phyloP scores from a whole-genome alignment of 345 rosid genomes.

The Murraya paniculata region DNA sequence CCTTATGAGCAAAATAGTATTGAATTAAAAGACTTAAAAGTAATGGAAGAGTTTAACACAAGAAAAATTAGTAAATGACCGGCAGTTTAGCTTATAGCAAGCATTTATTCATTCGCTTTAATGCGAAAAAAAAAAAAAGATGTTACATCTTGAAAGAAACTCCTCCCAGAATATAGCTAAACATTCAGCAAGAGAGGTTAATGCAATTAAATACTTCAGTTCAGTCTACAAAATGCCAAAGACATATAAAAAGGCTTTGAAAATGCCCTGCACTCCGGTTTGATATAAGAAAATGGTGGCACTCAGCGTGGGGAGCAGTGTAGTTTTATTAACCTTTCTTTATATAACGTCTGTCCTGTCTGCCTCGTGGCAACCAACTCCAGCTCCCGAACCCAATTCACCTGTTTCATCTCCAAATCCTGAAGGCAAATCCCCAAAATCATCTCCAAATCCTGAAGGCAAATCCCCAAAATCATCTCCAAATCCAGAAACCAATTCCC shows the following conservation, averaged over 20 bases:
- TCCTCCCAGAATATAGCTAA: background rate
- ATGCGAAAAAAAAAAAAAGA: background rate
- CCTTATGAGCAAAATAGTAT: background rate
- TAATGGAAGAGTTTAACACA: background rate
- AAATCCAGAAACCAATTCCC: background rate
- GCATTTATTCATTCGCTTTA: background rate
- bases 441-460: background rate
- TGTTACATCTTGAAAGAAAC: background rate
- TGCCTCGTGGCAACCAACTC: background rate
- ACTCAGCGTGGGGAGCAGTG: background rate
- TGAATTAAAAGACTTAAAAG: background rate
- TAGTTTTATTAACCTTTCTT: background rate
- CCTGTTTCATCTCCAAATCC: background rate
- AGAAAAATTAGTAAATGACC: background rate
- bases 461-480: background rate
- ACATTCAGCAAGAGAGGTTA: background rate
- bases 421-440: background rate
- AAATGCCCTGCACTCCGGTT: background rate
- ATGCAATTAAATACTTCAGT: background rate
- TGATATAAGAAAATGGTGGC: background rate
- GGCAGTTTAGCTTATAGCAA: background rate
- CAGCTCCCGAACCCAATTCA: background rate
- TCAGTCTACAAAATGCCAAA: background rate
- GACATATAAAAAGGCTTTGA: background rate
- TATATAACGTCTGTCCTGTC: background rate